phyloP scores from a whole-genome alignment of 1,284 basidiomycete species.

The Fomes fomentarius region DNA sequence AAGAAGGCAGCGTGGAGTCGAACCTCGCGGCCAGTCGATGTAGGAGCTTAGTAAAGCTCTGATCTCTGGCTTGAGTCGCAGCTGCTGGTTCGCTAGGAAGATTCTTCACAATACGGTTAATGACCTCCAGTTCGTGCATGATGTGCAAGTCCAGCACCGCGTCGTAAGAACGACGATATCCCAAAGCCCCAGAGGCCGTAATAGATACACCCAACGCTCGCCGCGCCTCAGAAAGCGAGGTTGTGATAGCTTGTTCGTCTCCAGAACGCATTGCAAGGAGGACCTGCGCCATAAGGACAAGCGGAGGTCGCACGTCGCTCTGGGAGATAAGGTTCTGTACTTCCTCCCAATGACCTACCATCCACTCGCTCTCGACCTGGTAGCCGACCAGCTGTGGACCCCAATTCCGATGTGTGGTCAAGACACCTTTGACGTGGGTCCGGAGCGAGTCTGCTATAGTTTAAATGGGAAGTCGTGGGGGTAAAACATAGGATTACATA shows the following conservation, averaged over 20 bases:
- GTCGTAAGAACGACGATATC: slow-evolving; percentile 89
- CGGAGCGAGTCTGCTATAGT: slow-evolving; percentile 80
- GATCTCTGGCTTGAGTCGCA: slow-evolving; percentile 2
- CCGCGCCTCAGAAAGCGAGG: slow-evolving; percentile 72
- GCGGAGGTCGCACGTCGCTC: slow-evolving; percentile 54
- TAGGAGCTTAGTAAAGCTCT: slow-evolving; percentile 40
- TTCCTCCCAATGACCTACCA: slow-evolving; percentile 92
- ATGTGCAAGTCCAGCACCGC: slow-evolving; percentile 87
- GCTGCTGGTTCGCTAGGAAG: slow-evolving; percentile 17
- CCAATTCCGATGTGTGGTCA: slow-evolving; percentile 89
- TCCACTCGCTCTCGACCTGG: slow-evolving; percentile 94
- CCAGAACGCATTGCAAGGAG: slow-evolving; percentile 79
- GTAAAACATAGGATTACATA: slow-evolving; percentile 40
- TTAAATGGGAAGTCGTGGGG: not conserved
- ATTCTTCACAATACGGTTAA: slow-evolving; percentile 50
- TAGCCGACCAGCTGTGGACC: slow-evolving; percentile 78
- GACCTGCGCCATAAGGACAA: slow-evolving; percentile 81
- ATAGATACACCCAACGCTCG: slow-evolving; percentile 81
- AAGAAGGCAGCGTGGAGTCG: slow-evolving; percentile 85
- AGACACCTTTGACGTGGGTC: slow-evolving; percentile 92
- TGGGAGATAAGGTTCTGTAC: slow-evolving; percentile 66
- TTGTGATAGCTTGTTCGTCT: slow-evolving; percentile 46
- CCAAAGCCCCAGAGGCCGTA: slow-evolving; percentile 76
- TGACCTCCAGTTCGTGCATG: slow-evolving; percentile 86
- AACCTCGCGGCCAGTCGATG: slow-evolving; percentile 64